phyloP scores from a whole-genome alignment of 352 stramenopile genomes.

The Stramenopiles sp. region DNA sequence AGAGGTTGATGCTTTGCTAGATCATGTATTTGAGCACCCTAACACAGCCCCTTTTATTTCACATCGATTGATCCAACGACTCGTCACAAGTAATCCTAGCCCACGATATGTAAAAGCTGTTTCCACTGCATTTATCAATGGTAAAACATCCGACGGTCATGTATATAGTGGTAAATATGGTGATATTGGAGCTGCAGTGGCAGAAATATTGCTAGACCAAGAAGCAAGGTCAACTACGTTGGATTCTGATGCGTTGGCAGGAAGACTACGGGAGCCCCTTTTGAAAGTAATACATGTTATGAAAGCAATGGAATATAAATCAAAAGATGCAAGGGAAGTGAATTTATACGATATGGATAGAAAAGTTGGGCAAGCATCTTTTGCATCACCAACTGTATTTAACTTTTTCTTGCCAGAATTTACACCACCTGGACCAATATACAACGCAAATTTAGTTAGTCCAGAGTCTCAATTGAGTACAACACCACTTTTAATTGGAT shows the following conservation, averaged over 20 bases:
- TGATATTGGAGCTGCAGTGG: constrained; percentile 26
- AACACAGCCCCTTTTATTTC: constrained; percentile 38
- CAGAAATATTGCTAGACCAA: constrained; percentile 26
- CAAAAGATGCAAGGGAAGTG: not conserved
- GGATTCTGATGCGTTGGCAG: constrained; percentile 25
- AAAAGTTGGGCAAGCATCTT: constrained; percentile 29
- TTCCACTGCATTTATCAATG: constrained; percentile 25
- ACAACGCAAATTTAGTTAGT: constrained; percentile 18
- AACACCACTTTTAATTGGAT: constrained; percentile 25
- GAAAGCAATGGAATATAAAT: constrained; percentile 9
- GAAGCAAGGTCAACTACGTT: constrained; percentile 23
- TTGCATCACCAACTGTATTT: constrained; percentile 31
- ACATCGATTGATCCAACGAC: constrained; percentile 29
- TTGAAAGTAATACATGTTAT: constrained; percentile 13
- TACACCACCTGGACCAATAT: constrained; percentile 19
- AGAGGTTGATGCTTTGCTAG: constrained; percentile 33
- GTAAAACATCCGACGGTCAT: constrained; percentile 18
- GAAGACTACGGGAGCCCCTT: constrained; percentile 26
- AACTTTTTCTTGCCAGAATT: constrained; percentile 31
- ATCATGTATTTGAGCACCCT: constrained; percentile 27
- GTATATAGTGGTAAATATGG: constrained; percentile 31
- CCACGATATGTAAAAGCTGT: constrained; percentile 26
- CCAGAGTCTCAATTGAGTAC: constrained; percentile 29
- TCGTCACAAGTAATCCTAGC: constrained; percentile 29
- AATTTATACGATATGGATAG: constrained; percentile 15